phyloP scores from a whole-genome alignment of 352 stramenopile genomes.

The Globisporangium parvum region DNA sequence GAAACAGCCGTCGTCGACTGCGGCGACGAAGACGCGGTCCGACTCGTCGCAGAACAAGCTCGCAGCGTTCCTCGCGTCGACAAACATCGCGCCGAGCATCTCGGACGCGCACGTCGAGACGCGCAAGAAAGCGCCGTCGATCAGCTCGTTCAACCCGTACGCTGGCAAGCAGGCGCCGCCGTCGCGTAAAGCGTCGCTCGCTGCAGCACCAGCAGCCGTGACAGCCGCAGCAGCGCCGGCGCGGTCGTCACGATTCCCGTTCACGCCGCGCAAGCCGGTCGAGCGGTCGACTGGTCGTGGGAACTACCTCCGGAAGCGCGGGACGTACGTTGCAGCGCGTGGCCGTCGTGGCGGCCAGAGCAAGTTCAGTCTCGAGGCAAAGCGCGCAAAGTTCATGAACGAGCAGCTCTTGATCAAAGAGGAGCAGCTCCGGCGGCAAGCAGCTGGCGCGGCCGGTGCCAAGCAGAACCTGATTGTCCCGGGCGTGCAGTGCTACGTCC shows the following conservation, averaged over 20 bases:
- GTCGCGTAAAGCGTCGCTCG: constrained; percentile 1
- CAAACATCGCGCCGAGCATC: constrained; percentile 33
- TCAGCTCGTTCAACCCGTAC: constrained; percentile 28
- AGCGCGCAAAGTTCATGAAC: constrained; percentile 79
- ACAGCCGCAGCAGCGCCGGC: neutral
- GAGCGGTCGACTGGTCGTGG: constrained; percentile 56
- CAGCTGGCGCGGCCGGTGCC: constrained; percentile 40
- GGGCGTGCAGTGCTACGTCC: constrained; percentile 87
- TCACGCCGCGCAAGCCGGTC: constrained; percentile 41
- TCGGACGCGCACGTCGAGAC: constrained; percentile 7
- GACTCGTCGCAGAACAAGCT: constrained; percentile 68
- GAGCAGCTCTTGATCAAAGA: constrained; percentile 78
- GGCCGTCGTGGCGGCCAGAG: constrained; percentile 23
- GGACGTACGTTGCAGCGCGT: constrained; percentile 58
- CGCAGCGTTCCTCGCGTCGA: constrained; percentile 66
- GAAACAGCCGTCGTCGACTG: constrained; percentile 42
- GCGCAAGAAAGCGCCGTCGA: constrained; percentile 14
- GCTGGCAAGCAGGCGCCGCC: neutral
- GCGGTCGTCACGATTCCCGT: constrained; percentile 29
- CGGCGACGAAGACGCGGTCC: constrained; percentile 37
- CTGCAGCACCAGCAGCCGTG: constrained; percentile 4
- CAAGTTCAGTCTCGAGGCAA: constrained; percentile 79
- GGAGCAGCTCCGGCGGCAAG: constrained; percentile 60
- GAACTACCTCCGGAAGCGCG: constrained; percentile 70
- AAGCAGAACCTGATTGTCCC: constrained; percentile 85